Evolutionary conservation across 2,329 filamentous ascomycete species (phyloP).

Genomic region (Endocalyx cinctus): DNA sequence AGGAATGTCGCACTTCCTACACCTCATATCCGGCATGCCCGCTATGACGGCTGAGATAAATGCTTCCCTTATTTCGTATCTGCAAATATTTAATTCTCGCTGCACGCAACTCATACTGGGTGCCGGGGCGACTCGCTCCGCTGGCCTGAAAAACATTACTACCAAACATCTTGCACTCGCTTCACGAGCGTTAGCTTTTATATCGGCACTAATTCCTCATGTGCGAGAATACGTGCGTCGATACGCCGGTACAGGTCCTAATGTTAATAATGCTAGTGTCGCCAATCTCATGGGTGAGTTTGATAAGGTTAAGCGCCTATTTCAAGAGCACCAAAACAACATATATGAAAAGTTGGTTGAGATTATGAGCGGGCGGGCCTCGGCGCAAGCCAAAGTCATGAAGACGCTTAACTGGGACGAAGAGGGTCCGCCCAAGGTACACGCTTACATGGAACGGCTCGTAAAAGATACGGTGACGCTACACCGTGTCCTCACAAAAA

Average conservation of each 20-base stretch:
- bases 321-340: slow-evolving; percentile 83
- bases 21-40: slow-evolving; percentile 78
- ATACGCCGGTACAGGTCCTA: slow-evolving; percentile 51
- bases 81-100: slow-evolving; percentile 92
- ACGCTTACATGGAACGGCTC: slow-evolving; percentile 79
- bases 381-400: slow-evolving; percentile 69
- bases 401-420: slow-evolving; percentile 71
- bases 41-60: slow-evolving; percentile 85
- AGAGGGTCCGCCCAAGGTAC: slow-evolving; percentile 41
- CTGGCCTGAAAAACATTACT: slow-evolving; percentile 91
- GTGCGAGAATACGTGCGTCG: slow-evolving; percentile 86
- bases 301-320: slow-evolving; percentile 76
- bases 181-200: slow-evolving; percentile 82
- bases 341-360: slow-evolving; percentile 92
- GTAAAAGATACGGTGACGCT: slow-evolving; percentile 81
- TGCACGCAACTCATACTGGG: slow-evolving; percentile 96
- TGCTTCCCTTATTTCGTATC: slow-evolving; percentile 72
- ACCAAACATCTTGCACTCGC: slow-evolving; percentile 92
- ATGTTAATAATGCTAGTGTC: slow-evolving; percentile 38
- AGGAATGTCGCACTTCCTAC: slow-evolving; percentile 77
- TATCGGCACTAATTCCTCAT: slow-evolving; percentile 82
- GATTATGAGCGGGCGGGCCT: slow-evolving; percentile 78
- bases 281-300: slow-evolving; percentile 72
- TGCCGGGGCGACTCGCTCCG: slow-evolving; percentile 82
- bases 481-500: slow-evolving; percentile 77